These are phyloP conservation scores for Leccinum subrobustum DNA, from an alignment of 1,284 basidiomycete species.

Conservation along the genomic window DNA sequence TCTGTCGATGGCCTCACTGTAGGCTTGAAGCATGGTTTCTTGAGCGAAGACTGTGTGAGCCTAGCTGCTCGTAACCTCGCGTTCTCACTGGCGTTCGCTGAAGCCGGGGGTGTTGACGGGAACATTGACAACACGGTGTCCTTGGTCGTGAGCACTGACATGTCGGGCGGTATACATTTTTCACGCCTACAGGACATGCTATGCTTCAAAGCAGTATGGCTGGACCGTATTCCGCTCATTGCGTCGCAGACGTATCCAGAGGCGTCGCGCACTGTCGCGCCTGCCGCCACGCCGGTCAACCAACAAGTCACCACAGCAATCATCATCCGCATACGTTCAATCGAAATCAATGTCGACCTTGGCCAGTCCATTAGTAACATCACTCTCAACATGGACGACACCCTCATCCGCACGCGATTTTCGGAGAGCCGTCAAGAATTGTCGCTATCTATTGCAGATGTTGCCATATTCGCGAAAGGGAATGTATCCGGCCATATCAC, in stretches of 20 bases:
- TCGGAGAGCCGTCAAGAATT: slow-evolving; percentile 59
- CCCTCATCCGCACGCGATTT: slow-evolving; percentile 59
- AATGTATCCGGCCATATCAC: slow-evolving; percentile 71
- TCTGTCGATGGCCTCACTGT: slow-evolving; percentile 77
- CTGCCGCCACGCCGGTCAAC: slow-evolving; percentile 27
- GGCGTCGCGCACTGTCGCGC: slow-evolving; percentile 20
- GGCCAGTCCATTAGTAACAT: slow-evolving; percentile 72
- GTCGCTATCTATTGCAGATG: slow-evolving; percentile 63
- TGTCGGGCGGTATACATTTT: slow-evolving; percentile 71
- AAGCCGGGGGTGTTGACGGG: slow-evolving; percentile 40
- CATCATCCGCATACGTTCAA: slow-evolving; percentile 67
- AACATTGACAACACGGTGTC: slow-evolving; percentile 59
- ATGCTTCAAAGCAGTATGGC: slow-evolving; percentile 89
- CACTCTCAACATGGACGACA: slow-evolving; percentile 61
- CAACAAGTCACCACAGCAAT: slow-evolving; percentile 58
- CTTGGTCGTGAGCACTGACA: slow-evolving; percentile 72
- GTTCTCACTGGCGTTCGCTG: slow-evolving; percentile 68
- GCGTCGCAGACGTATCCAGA: slow-evolving; percentile 41
- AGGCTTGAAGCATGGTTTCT: slow-evolving; percentile 78
- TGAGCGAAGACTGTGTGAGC: slow-evolving; percentile 76
- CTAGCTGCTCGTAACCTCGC: slow-evolving; percentile 73
- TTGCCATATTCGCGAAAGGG: slow-evolving; percentile 65
- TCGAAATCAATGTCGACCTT: slow-evolving; percentile 74
- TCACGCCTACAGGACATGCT: slow-evolving; percentile 83
- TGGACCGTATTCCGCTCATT: slow-evolving; percentile 79